These are phyloP conservation scores for Thinopyrum elongatum DNA, from an alignment of 176 grass and related monocot genomes.

Conservation along the genomic window DNA sequence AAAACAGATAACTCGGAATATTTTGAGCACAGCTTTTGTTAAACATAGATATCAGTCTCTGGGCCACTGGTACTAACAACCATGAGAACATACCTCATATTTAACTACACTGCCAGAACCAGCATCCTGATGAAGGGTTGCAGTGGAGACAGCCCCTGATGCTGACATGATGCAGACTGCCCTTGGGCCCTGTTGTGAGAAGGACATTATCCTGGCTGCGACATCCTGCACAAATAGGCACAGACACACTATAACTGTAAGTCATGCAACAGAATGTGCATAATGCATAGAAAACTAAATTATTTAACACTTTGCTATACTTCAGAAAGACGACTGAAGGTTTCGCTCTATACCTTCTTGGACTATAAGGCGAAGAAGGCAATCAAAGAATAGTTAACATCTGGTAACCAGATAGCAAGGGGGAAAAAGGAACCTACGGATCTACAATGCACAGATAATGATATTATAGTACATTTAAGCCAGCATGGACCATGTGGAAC, in stretches of 20 bases:
- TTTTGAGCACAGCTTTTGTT: background rate
- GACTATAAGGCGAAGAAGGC: background rate
- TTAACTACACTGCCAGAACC: conserved; percentile 62
- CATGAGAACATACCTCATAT: conserved; percentile 55
- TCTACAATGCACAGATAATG: background rate
- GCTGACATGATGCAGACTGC: conserved; percentile 88
- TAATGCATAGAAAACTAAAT: background rate
- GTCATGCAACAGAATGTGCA: background rate
- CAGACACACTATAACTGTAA: background rate
- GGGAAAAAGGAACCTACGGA: background rate
- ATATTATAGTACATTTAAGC: background rate
- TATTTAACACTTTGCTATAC: background rate
- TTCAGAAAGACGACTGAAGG: background rate
- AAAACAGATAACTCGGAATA: background rate
- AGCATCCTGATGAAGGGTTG: conserved; percentile 74
- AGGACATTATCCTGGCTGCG: conserved; percentile 82
- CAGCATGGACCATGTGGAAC: background rate
- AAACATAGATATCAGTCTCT: background rate
- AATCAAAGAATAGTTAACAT: background rate
- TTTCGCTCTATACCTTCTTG: background rate
- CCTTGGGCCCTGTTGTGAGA: conserved; percentile 87
- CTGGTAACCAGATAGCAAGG: background rate
- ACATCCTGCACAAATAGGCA: conserved; percentile 56
- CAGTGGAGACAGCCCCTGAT: conserved; percentile 67
- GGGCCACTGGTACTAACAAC: background rate